phyloP scores from a whole-genome alignment of 2,329 filamentous ascomycete species.

The Neonectria sp. region DNA sequence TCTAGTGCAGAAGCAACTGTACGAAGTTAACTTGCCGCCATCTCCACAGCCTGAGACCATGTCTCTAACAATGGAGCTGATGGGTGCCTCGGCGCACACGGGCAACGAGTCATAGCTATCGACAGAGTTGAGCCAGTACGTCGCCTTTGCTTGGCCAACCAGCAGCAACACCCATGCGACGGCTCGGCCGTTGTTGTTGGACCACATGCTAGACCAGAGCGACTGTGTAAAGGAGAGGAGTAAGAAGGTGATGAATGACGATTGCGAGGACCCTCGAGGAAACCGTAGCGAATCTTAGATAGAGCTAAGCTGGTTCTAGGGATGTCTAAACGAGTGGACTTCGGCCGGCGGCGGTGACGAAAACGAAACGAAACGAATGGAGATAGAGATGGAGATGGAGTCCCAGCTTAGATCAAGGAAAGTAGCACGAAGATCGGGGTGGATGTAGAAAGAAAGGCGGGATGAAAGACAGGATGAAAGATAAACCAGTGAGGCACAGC shows the following conservation, averaged over 20 bases:
- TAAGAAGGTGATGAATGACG: background rate
- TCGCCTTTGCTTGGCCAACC: background rate
- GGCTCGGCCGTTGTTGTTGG: no score
- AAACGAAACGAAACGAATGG: no score
- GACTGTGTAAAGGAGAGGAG: background rate
- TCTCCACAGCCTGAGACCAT: background rate
- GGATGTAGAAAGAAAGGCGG: background rate
- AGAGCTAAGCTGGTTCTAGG: background rate
- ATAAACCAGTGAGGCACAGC: no score
- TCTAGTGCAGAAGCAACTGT: background rate
- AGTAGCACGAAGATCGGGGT: background rate
- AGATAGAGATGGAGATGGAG: background rate
- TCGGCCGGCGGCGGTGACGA: no score
- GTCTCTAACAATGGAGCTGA: background rate
- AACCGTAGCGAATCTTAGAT: background rate
- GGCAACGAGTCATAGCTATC: constrained; percentile 29
- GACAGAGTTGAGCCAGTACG: background rate
- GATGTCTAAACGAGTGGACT: no score
- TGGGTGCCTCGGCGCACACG: constrained; percentile 2
- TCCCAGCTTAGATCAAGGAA: background rate
- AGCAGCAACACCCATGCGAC: background rate
- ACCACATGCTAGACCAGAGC: background rate
- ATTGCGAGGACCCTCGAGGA: background rate
- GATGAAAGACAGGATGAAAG: background rate
- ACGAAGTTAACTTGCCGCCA: background rate